These are phyloP conservation scores for Aspergillus neoniger DNA, from an alignment of 2,329 filamentous ascomycete genomes.

Conservation along the genomic window DNA sequence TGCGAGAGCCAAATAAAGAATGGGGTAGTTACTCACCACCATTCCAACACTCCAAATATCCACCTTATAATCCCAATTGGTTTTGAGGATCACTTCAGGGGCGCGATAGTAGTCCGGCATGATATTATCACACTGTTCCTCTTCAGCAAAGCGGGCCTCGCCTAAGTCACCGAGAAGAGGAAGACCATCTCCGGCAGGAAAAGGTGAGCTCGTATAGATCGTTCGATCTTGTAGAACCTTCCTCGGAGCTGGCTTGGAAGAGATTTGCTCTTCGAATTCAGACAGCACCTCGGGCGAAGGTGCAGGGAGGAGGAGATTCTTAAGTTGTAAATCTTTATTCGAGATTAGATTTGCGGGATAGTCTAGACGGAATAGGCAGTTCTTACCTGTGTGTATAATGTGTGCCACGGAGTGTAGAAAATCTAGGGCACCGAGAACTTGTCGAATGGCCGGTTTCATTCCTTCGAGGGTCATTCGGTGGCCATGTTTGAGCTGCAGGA, in stretches of 20 bases:
- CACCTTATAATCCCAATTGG: slow-evolving; percentile 43
- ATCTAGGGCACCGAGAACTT: slow-evolving; percentile 14
- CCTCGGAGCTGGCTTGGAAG: not conserved
- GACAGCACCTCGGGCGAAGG: not conserved
- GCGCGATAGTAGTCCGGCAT: slow-evolving; percentile 20
- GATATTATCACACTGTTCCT: slow-evolving; percentile 23
- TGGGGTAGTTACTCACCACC: slow-evolving; percentile 38
- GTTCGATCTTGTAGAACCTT: slow-evolving; percentile 10
- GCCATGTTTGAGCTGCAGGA: slow-evolving; percentile 2
- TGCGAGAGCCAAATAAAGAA: not conserved
- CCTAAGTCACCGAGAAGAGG: slow-evolving; percentile 9
- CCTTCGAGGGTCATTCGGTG: slow-evolving; percentile 11
- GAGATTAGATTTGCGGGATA: not conserved
- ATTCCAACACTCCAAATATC: slow-evolving; percentile 52
- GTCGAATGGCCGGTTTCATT: slow-evolving; percentile 14
- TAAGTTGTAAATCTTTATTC: not conserved
- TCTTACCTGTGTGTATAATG: not conserved
- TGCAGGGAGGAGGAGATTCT: not conserved
- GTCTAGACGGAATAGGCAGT: not conserved
- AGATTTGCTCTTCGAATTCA: not conserved
- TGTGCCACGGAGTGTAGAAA: slow-evolving; percentile 5
- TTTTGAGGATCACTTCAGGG: slow-evolving; percentile 45
- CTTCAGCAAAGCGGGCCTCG: not conserved
- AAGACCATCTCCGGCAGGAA: slow-evolving; percentile 3
- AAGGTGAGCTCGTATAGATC: slow-evolving; percentile 3